These are phyloP conservation scores for Ogataea angusta DNA, from an alignment of 805 yeast species.

Conservation along the genomic window DNA sequence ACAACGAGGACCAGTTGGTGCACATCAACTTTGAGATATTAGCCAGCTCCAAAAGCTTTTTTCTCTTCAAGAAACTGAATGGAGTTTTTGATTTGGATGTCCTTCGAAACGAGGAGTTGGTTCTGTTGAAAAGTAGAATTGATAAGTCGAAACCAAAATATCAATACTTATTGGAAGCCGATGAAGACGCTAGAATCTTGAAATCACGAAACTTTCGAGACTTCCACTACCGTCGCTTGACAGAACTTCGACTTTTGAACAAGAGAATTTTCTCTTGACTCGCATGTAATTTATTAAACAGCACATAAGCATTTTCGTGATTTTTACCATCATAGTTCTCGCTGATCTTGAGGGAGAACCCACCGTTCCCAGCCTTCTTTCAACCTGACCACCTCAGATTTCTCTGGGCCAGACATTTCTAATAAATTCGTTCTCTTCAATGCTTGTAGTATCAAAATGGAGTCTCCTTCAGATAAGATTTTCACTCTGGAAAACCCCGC, in stretches of 20 bases:
- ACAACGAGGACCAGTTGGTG: constrained; percentile 8
- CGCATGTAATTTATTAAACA: neutral
- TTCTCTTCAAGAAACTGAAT: constrained; percentile 13
- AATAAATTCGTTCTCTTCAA: constrained; percentile 29
- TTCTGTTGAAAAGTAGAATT: constrained; percentile 10
- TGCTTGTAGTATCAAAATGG: constrained; percentile 35
- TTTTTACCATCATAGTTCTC: neutral
- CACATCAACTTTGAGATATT: constrained; percentile 16
- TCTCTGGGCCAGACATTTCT: constrained; percentile 30
- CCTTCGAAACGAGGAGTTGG: constrained; percentile 7
- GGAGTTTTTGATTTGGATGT: constrained; percentile 12
- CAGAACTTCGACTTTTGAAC: constrained; percentile 20
- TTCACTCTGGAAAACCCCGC: constrained; percentile 71
- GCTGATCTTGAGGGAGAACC: constrained; percentile 53
- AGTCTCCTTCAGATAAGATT: constrained; percentile 48
- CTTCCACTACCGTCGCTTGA: constrained; percentile 24
- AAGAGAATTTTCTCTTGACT: constrained; percentile 21
- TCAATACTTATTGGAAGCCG: neutral
- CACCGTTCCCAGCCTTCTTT: constrained; percentile 60
- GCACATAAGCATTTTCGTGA: constrained; percentile 1
- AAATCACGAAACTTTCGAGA: constrained; percentile 20
- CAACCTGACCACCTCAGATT: constrained; percentile 52
- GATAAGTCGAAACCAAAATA: constrained; percentile 2
- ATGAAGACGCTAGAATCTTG: constrained; percentile 15
- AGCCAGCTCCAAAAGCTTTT: constrained; percentile 17